These are phyloP conservation scores for Pyrenochaeta sp. DNA, from an alignment of 2,329 filamentous ascomycete species.

Conservation along the genomic window DNA sequence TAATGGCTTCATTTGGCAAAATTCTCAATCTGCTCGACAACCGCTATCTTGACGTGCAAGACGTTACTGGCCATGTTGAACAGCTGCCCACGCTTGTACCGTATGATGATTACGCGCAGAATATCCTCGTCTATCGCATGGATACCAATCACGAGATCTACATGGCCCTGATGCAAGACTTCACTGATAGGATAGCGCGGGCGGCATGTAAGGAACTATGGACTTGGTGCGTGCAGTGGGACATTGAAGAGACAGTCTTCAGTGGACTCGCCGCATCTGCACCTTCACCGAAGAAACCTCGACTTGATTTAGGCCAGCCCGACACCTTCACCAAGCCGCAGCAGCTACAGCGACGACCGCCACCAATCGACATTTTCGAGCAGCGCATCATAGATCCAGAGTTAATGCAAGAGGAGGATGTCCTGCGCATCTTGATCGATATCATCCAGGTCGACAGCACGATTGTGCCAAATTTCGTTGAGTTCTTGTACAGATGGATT, in stretches of 20 bases:
- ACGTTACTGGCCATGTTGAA: conserved; percentile 41
- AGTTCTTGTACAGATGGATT: conserved; percentile 45
- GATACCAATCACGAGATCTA: conserved; percentile 34
- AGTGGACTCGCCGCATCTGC: conserved; percentile 1
- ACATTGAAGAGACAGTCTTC: conserved; percentile 22
- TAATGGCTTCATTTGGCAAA: conserved; percentile 40
- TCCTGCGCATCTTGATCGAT: conserved; percentile 41
- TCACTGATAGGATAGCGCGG: conserved; percentile 31
- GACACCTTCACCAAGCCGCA: neutral
- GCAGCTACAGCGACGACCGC: conserved; percentile 9
- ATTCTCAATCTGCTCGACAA: conserved; percentile 43
- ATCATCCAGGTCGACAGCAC: conserved; percentile 38
- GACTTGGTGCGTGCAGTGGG: conserved; percentile 46
- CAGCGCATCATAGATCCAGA: conserved; percentile 29
- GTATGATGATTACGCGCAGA: conserved; percentile 36
- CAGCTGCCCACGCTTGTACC: conserved; percentile 42
- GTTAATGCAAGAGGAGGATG: conserved; percentile 37
- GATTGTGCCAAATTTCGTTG: conserved; percentile 45
- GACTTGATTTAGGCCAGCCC: conserved; percentile 16
- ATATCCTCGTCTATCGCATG: conserved; percentile 38
- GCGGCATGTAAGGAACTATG: conserved; percentile 36
- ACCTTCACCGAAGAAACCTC: conserved; percentile 33
- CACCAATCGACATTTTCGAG: conserved; percentile 23
- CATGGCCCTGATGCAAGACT: conserved; percentile 39
- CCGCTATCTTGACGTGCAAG: conserved; percentile 40